Base-by-base conservation (phyloP, 108 stramenopile species). In the Cyclotella sp. region DNA sequence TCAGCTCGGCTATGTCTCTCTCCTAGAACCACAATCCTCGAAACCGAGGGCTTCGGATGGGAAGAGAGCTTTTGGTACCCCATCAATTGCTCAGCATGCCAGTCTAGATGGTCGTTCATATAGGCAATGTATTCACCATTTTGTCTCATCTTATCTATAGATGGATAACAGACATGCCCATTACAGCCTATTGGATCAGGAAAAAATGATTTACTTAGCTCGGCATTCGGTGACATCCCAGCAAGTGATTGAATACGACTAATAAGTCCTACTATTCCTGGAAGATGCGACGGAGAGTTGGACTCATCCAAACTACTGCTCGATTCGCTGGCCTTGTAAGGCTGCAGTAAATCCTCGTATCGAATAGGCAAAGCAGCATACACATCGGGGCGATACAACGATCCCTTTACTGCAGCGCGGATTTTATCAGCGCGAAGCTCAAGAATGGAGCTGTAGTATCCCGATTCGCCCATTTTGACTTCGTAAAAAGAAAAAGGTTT, bases 401-500 rank as follows among this genome's bases (percentile, higher is more conserved):
- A 81, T 18, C 90, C 78, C 40, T 76, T 70, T 43, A 90, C 69
- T 5, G 81, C 77, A 55, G 92, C 83, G 0, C 52, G 73, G 27
- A 90, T 69, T 47, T 86, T 86, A 26, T 80, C 84, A 7, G 85
- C 79, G 22, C 89, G 66, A 57, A 87, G 74, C 42, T 79, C 76
- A 24, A 90, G 40, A 39, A 95, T 89, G 54, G 89, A 91, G 58
- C 80, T 72, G 68, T 84, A 93, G 43, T 75, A 52, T 13, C 88
- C 89, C 67, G 78, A 78, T 26, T 86, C 89, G 78, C 88, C 89
- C 44, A 87, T 82, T 65, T 88, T 74, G 84, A 87, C 82, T 85
- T 93, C 91, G 62, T 93, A 93, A 72, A 88, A 11, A 34, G 67
- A 44, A 8, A 51, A 1, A 51, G 19, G 4, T 51, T 51, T 51